Base-by-base conservation (phyloP, 2,329 filamentous ascomycete species). In the Chalaropsis thielavioides region DNA sequence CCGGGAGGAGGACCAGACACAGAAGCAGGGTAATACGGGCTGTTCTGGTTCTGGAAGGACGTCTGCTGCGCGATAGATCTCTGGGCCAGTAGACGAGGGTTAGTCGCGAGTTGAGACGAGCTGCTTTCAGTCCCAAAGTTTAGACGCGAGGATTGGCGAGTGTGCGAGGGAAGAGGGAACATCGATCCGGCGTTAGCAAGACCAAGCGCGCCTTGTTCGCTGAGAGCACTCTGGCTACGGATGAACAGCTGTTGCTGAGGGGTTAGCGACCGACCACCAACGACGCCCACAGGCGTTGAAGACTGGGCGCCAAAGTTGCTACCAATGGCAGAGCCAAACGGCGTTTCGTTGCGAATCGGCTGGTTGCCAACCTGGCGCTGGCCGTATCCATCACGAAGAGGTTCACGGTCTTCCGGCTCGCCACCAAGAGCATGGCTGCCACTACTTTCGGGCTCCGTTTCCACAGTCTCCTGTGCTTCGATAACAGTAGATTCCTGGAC, bases 1-100 rank as follows among this genome's bases (percentile, higher is more conserved):
- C 94, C 94, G 0, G 94, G 95, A 67, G 94, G 94, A 35, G 95
- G 94, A 2, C 92, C 92, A 71, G 95, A 90, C 71, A 96, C 90
- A 10, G 89, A 89, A 64, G 85, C 86, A 60, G 86, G 83, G 74
- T 94, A 96, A 73, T 90, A 94, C 68, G 89, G 88, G 69, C 81
- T 83, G 74, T 83, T 74, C 70, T 85, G 82, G 49, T 79, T 77
- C 69, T 85, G 84, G 71, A 83, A 82, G 11, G 80, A 74, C 59
- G 80, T 81, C 35, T 65, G 64, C 31, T 65, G 63, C 60, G 87
- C 90, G 87, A 92, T 94, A n/a, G 88, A 86, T 62, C 85, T 84
- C 76, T 92, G 90, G 65, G 84, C 89, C 86, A 92, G 88, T 71
- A 90, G 81, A 71, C 89, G 87, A 62, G 87, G 83, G 73, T 91